These are phyloP conservation scores for Zygoascus tannicola DNA, from an alignment of 805 yeast genomes.

Conservation along the genomic window DNA sequence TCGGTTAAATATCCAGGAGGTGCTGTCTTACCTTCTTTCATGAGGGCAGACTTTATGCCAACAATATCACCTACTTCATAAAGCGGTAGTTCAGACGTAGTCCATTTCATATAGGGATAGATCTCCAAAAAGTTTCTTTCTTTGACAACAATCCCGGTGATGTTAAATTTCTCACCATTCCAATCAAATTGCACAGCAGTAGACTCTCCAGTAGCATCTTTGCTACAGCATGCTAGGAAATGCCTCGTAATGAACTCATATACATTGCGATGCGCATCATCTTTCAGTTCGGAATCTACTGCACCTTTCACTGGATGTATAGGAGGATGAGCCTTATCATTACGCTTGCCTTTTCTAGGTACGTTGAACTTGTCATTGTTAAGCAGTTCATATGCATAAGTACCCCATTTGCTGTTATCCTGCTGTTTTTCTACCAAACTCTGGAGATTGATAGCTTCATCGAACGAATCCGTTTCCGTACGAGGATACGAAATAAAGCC, in stretches of 20 bases:
- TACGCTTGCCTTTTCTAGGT: constrained; percentile 76
- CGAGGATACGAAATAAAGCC: constrained; percentile 94
- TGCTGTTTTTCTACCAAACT: constrained; percentile 53
- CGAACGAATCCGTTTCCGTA: constrained; percentile 91
- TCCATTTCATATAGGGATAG: constrained; percentile 75
- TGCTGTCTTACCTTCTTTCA: constrained; percentile 66
- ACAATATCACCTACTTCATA: constrained; percentile 51
- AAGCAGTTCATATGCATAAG: constrained; percentile 45
- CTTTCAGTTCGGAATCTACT: constrained; percentile 13
- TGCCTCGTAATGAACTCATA: constrained; percentile 82
- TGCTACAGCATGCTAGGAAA: constrained; percentile 85
- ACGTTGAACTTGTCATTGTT: constrained; percentile 37
- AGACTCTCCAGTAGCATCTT: constrained; percentile 73
- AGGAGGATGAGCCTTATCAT: constrained; percentile 97
- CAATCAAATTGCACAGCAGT: constrained; percentile 59
- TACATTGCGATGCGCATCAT: constrained; percentile 50
- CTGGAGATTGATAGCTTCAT: constrained; percentile 61
- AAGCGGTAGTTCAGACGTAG: constrained; percentile 48
- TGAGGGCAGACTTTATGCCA: constrained; percentile 43
- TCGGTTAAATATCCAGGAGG: constrained; percentile 86
- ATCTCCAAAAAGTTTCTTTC: constrained; percentile 74
- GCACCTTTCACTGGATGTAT: constrained; percentile 67
- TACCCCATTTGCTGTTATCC: constrained; percentile 56
- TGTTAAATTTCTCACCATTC: constrained; percentile 65
- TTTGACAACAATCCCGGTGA: constrained; percentile 65